Base-by-base conservation (phyloP, 1,284 basidiomycete genomes). In the Ceraceosorus guamensis region DNA sequence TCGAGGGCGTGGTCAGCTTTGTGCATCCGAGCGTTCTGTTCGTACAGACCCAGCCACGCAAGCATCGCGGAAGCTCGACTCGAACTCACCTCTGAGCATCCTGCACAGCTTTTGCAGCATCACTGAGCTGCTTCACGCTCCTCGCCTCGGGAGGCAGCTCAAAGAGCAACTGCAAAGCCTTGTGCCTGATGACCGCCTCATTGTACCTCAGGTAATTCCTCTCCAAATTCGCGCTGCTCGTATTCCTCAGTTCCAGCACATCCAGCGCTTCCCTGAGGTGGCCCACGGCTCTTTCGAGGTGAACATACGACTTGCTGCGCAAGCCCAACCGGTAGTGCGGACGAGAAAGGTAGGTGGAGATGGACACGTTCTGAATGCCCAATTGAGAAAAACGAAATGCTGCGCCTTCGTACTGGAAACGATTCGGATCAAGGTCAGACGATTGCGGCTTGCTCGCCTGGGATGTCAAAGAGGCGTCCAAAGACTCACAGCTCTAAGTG, bases 121-220 rank as follows among this genome's bases (percentile, higher is more conserved):
- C 56, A 11, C 59, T 45, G 16, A 75, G 58, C 49, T 67, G 64
- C 45, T 52, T 47, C 5, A 62, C 50, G 13, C 53, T 53, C 48
- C 66, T 63, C 53, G 65, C 63, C 48, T 67, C 67, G 51, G 62
- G 55, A 31, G 59, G 64, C 46, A 66, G 48, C 13, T 74, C 70
- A 43, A 70, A 71, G 33, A 76, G 63, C 67, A 76, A 66, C 63
- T 73, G 68, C 35, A 76, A 49, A 13, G 62, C 61, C 43, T 73
- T 72, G 18, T 76, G 73, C 44, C 66, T 58, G 24, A 67, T 74
- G 45, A 76, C 71, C 1, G 72, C 73, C 47, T 52, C 58, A 50
- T 76, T 76, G 66, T 73, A 76, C 50, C 64, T 58, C 49, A 68
- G 59, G 58, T 67, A 71, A 30, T 65, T 65, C 11, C 61, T 61